Percentiles rank a stretch among this genome's conserved stretches.
These are phyloP conservation scores for Lactarius psammicola DNA, from an alignment of 768 basidiomycete species.

Conservation along the genomic window DNA sequence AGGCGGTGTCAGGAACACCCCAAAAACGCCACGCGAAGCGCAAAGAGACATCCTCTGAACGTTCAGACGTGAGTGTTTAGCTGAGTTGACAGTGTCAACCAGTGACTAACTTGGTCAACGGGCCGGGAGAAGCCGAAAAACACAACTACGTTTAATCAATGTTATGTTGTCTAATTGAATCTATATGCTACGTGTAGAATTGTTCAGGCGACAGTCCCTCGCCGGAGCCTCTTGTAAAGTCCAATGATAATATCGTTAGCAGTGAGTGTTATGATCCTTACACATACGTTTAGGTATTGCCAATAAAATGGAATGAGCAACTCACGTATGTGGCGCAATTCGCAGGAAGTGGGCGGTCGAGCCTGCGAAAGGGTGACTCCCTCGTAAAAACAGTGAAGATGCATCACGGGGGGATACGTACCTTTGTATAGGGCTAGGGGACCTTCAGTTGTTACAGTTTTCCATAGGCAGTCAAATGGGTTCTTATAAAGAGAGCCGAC, in stretches of 20 bases:
- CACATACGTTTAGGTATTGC: neutral
- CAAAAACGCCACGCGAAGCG: conserved; percentile 2
- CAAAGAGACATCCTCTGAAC: conserved; percentile 10
- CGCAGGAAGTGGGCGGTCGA: conserved; percentile 92
- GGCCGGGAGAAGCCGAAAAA: neutral
- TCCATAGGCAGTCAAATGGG: conserved; percentile 96
- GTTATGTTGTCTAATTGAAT: neutral
- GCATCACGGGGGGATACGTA: conserved; percentile 29
- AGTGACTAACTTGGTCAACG: neutral
- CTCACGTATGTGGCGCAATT: conserved; percentile 89
- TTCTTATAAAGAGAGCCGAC: conserved; percentile 83
- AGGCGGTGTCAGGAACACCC: neutral
- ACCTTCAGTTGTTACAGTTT: conserved; percentile 89
- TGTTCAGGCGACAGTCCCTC: conserved; percentile 26
- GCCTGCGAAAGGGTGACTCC: conserved; percentile 44
- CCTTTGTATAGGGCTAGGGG: conserved; percentile 96
- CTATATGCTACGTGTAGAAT: neutral
- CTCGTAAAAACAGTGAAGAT: neutral
- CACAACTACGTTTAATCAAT: neutral
- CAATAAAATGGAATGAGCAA: conserved; percentile 21
- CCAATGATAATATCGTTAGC: conserved; percentile 77
- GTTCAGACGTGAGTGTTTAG: neutral
- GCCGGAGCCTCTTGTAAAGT: conserved; percentile 53
- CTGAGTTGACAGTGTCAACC: neutral
- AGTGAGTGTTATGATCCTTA: conserved; percentile 86